These are phyloP conservation scores for Plasmodium coatneyi DNA, from an alignment of 169 alveolate species.

Conservation along the genomic window DNA sequence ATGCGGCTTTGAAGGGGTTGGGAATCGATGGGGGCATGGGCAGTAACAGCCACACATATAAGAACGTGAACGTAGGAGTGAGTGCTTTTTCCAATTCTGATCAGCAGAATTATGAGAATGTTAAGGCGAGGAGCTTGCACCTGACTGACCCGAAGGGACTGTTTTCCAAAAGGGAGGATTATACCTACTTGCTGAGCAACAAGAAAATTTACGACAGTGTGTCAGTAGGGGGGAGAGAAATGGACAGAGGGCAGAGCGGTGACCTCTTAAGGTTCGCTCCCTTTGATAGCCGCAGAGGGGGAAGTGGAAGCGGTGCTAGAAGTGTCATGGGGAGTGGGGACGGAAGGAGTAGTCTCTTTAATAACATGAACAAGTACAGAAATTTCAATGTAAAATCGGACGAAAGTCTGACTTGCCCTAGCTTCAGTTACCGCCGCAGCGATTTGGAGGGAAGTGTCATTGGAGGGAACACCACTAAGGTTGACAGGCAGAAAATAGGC, in stretches of 20 bases:
- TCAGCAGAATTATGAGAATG: neutral
- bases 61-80: neutral
- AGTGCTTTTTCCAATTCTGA: neutral
- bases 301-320: neutral
- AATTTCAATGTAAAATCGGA: conserved; percentile 24
- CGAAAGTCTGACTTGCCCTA: neutral
- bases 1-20: neutral
- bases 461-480: neutral
- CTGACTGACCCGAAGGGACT: neutral
- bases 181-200: neutral
- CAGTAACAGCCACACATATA: neutral
- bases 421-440: neutral
- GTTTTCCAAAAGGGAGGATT: conserved; percentile 25
- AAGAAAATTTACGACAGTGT: conserved; percentile 28
- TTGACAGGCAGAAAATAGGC: neutral
- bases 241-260: neutral
- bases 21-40: neutral
- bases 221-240: neutral
- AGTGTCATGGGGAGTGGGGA: neutral
- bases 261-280: neutral
- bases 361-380: conserved; percentile 5
- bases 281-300: neutral
- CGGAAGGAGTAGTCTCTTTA: neutral
- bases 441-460: neutral
- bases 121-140: neutral